Percentiles rank a stretch among this genome's conserved stretches.
Conservation (phyloP, 2,329 filamentous ascomycete species). For the Monilinia aucupariae region DNA sequence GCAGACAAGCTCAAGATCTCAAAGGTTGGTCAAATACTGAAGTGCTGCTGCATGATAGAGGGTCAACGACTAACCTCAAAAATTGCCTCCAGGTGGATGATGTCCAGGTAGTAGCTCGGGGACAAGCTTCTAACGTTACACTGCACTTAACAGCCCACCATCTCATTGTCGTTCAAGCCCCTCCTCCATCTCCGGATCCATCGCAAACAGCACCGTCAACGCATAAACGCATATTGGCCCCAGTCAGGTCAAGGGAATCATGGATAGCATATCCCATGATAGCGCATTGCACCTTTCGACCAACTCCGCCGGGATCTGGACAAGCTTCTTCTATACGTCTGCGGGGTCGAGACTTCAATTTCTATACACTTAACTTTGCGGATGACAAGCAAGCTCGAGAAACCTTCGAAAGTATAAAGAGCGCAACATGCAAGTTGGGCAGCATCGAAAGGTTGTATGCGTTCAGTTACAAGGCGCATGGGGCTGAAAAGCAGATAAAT, state of each 20-base stretch:
- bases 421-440: conserved; percentile 74
- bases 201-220: conserved; percentile 24
- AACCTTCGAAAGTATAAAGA: conserved; percentile 79
- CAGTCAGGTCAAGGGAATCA: conserved; percentile 56
- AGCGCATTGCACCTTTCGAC: conserved; percentile 69
- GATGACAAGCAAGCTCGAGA: conserved; percentile 71
- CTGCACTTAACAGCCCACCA: conserved; percentile 60
- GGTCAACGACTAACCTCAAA: not conserved
- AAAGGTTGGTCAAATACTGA: conserved; percentile 36
- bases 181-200: conserved; percentile 14
- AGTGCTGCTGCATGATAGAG: conserved; percentile 1
- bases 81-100: conserved; percentile 48
- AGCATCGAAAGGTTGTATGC: conserved; percentile 86
- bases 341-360: conserved; percentile 88
- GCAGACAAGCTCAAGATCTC: conserved; percentile 43
- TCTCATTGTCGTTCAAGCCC: conserved; percentile 41
- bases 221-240: not conserved
- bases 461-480: conserved; percentile 74
- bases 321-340: conserved; percentile 78
- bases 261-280: conserved; percentile 97
- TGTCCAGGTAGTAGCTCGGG: conserved; percentile 55
- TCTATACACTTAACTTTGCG: conserved; percentile 82
- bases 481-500: conserved; percentile 66
- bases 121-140: conserved; percentile 51
- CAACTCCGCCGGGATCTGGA: conserved; percentile 62